These are phyloP conservation scores for Emydomyces testavorans DNA, from an alignment of 2,329 filamentous ascomycete species.

Conservation along the genomic window DNA sequence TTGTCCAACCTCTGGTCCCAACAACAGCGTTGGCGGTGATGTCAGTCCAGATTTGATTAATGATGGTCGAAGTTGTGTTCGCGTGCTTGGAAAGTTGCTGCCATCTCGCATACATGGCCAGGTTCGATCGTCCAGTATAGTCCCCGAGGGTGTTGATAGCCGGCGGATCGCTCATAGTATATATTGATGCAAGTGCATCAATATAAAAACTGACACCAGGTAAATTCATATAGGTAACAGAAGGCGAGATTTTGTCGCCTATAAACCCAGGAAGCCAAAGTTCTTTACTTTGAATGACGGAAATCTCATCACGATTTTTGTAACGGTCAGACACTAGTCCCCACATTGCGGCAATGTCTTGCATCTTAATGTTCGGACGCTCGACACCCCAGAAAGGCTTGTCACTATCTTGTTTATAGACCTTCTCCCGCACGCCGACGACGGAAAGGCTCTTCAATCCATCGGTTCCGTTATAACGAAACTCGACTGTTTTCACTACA, in stretches of 20 bases:
- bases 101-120: slow-evolving; percentile 36
- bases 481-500: slow-evolving; percentile 37
- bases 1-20: slow-evolving; percentile 25
- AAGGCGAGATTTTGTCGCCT: background rate
- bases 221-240: slow-evolving; percentile 22
- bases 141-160: slow-evolving; percentile 16
- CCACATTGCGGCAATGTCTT: slow-evolving; percentile 30
- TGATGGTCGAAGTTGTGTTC: slow-evolving; percentile 25
- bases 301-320: slow-evolving; percentile 25
- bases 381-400: slow-evolving; percentile 33
- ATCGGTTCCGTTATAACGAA: slow-evolving; percentile 35
- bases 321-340: slow-evolving; percentile 29
- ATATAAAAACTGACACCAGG: slow-evolving; percentile 27
- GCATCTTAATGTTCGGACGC: slow-evolving; percentile 21
- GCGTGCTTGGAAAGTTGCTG: slow-evolving; percentile 26
- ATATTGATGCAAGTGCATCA: slow-evolving; percentile 19
- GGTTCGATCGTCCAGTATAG: slow-evolving; percentile 29
- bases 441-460: slow-evolving; percentile 29
- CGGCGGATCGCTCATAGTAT: slow-evolving; percentile 8
- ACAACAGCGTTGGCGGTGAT: slow-evolving; percentile 35
- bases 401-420: slow-evolving; percentile 24
- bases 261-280: slow-evolving; percentile 26
- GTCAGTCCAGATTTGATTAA: slow-evolving; percentile 40
- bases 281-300: slow-evolving; percentile 23
- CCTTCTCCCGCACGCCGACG: slow-evolving; percentile 28